Base-by-base conservation (phyloP, 1,139 yeast genomes). In the Yamadazyma mexicana region DNA sequence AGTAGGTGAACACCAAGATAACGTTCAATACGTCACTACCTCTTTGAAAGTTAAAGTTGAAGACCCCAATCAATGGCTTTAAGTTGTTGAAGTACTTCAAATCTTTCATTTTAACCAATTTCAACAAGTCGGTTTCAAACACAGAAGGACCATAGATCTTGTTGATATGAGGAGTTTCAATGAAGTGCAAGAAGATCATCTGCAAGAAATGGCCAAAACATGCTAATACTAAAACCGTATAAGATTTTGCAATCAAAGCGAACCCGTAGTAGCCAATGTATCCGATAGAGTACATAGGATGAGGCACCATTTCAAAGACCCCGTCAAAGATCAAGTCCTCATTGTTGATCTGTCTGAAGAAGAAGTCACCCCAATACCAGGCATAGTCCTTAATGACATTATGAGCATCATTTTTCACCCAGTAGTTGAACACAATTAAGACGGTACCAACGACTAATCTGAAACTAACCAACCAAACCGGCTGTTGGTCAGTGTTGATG, bases 351-450 rank as follows among this genome's bases (percentile, higher is more conserved):
- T 87, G 85, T 45, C 91, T 74, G 63, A 85, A 86, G 72, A 87
- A 87, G 65, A 87, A 87, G 60, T 87, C 96, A 24, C 96, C 96
- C 96, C 96, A 87, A 62, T 87, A 87, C 96, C 96, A 87, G 10
- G 96, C 96, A 57, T 82, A 88, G 60, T 87, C 96, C 58, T 87
- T 87, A 41, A 87, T 91, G 17, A 88, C 91, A 50, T 89, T 77
- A 59, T 87, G 96, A 28, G 96, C 96, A 61, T 87, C 92, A 12
- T 87, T 68, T 58, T 87, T 87, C 37, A 87, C 96, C 94, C 95
- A 87, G 32, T 84, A 69, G 56, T 87, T 87, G 67, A 87, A 87
- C 34, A 83, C 50, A 43, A 86, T 77, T 50, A 87, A 71, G 6
- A 60, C 40, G 0, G 62, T 43, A 10, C 87, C 86, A 20, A 67